A percentile compares a stretch with the other conserved stretches of the same genome.
These are phyloP conservation scores for Ceratobasidium sp. DNA, from an alignment of 1,284 basidiomycete species.

Conservation along the genomic window DNA sequence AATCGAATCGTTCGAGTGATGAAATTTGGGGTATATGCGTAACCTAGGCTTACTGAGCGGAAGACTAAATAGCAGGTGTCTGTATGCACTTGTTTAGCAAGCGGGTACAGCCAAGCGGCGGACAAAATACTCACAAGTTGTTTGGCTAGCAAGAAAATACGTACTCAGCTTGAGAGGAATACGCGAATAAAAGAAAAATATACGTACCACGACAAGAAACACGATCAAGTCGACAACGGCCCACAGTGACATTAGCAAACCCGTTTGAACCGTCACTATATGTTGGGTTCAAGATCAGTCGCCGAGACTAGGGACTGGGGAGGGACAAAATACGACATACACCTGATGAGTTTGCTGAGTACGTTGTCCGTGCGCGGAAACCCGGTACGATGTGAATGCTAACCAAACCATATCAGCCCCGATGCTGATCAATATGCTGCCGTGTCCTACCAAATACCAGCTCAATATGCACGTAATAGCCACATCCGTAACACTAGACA, in stretches of 20 bases:
- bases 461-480: constrained; percentile 58
- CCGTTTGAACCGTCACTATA: constrained; percentile 60
- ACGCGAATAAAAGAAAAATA: neutral
- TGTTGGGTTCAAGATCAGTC: constrained; percentile 1
- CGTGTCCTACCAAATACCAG: constrained; percentile 56
- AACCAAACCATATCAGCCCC: neutral
- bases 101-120: neutral
- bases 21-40: neutral
- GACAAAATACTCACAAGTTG: constrained; percentile 5
- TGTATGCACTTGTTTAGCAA: neutral
- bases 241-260: constrained; percentile 56
- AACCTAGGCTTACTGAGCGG: constrained; percentile 14
- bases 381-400: constrained; percentile 61
- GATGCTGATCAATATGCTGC: neutral
- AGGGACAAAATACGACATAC: constrained; percentile 54
- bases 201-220: constrained; percentile 57
- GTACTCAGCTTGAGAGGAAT: neutral
- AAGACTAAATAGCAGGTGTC: constrained; percentile 9
- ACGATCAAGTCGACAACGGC: constrained; percentile 57
- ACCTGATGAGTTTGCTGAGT: constrained; percentile 60
- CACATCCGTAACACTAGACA: constrained; percentile 56
- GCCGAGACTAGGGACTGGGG: no score
- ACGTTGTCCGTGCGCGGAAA: constrained; percentile 57
- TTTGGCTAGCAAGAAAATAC: neutral
- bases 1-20: neutral